phyloP scores from a whole-genome alignment of 768 basidiomycete genomes.

The Pulveroboletus sp. region DNA sequence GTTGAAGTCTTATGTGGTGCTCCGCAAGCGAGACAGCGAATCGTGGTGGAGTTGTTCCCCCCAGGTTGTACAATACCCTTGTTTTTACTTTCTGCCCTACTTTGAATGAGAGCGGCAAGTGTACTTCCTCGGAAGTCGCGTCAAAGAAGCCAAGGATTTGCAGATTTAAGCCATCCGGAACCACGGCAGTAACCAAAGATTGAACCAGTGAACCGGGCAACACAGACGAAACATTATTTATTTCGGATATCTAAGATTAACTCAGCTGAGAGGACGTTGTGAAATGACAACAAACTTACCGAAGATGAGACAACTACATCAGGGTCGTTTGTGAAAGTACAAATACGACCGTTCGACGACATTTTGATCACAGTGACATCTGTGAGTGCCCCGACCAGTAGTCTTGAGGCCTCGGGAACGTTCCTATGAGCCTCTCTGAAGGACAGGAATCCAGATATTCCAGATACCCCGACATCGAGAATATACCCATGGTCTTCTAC shows the following conservation, averaged over 20 bases:
- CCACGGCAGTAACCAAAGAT: slow-evolving; percentile 72
- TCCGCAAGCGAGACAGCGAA: slow-evolving; percentile 78
- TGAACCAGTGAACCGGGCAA: slow-evolving; percentile 85
- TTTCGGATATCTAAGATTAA: slow-evolving; percentile 59
- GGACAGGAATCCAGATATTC: slow-evolving; percentile 79
- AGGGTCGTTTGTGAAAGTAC: slow-evolving; percentile 59
- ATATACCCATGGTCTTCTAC: slow-evolving; percentile 95
- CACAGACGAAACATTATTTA: slow-evolving; percentile 72
- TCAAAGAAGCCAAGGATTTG: slow-evolving; percentile 91
- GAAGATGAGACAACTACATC: slow-evolving; percentile 46
- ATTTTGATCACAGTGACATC: slow-evolving; percentile 63
- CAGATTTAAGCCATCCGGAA: slow-evolving; percentile 73
- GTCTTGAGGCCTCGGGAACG: slow-evolving; percentile 26
- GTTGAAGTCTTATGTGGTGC: slow-evolving; percentile 60
- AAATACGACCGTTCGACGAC: slow-evolving; percentile 75
- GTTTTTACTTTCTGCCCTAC: slow-evolving; percentile 77
- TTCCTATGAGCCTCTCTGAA: slow-evolving; percentile 63
- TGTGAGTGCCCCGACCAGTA: slow-evolving; percentile 66
- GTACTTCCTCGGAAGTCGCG: slow-evolving; percentile 81
- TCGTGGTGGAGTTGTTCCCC: slow-evolving; percentile 62
- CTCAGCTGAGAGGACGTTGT: slow-evolving; percentile 3
- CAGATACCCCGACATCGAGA: slow-evolving; percentile 76
- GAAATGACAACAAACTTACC: slow-evolving; percentile 38
- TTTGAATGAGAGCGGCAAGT: slow-evolving; percentile 55
- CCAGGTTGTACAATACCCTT: slow-evolving; percentile 78